Percentiles rank a stretch among this genome's conserved stretches.
Evolutionary conservation across 106 monocot genomes (phyloP).

Genomic region (Platanthera guangdongensis): DNA sequence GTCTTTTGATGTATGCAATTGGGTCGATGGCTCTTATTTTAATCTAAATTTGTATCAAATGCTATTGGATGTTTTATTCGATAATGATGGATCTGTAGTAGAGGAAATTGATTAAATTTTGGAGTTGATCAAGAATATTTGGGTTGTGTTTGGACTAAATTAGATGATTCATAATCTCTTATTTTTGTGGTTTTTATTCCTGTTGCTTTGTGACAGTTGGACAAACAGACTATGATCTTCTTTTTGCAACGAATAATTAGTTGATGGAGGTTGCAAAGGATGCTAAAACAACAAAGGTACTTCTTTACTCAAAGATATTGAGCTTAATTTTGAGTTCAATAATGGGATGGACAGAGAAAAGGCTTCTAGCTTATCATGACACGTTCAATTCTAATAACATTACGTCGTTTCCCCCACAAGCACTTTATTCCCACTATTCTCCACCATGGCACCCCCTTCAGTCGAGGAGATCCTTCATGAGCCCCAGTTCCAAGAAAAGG

Average conservation of each 20-base stretch:
- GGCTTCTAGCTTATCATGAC: constrained; percentile 93
- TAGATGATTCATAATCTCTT: constrained; percentile 79
- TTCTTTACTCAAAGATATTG: constrained; percentile 65
- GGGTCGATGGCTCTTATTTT: constrained; percentile 85
- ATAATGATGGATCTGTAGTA: constrained; percentile 64
- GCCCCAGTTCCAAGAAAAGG: no score
- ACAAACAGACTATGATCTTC: constrained; percentile 65
- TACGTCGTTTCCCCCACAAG: background rate
- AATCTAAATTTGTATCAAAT: constrained; percentile 80
- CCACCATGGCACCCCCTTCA: no score
- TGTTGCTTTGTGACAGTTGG: constrained; percentile 47
- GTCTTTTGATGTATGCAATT: constrained; percentile 57
- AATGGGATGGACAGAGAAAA: constrained; percentile 87
- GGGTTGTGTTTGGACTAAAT: constrained; percentile 74
- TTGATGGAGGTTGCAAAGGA: constrained; percentile 82
- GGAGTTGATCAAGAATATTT: constrained; percentile 88
- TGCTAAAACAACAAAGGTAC: constrained; percentile 75
- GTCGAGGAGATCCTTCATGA: no score
- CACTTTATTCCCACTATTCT: no score
- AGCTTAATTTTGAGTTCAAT: constrained; percentile 80
- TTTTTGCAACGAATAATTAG: constrained; percentile 72
- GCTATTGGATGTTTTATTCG: constrained; percentile 74
- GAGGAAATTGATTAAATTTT: constrained; percentile 86
- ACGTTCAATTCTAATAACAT: constrained; percentile 66
- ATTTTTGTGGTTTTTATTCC: constrained; percentile 75